Evolutionary conservation across 1,284 basidiomycete species (phyloP), one percentile per base, ranked within the genome.

Genomic region (Cyathus olla): DNA sequence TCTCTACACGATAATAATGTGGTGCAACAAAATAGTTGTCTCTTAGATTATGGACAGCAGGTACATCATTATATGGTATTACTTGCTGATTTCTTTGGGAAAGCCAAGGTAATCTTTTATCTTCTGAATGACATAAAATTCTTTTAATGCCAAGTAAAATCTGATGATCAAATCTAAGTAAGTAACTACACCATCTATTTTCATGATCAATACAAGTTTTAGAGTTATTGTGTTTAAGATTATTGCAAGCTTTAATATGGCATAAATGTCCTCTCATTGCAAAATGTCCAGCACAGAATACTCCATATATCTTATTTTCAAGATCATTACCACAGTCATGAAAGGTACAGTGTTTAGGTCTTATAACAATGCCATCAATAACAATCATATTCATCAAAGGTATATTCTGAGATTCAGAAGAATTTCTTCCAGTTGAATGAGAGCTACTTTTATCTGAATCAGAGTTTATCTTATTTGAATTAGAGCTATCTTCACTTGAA

Each of bases 281-380:
- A 52, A 67, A 60, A 68, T 73, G 67, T 11, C 42, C 29, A n/a
- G 42, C 48, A 66, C 70, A 73, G 57, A 71, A 72, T 26, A 55
- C 57, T 22, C 68, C 69, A 53, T 66, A 63, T 42, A 60, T 21
- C 28, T 65, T 56, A 67, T 72, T 72, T 19, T 40, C 29, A 17
- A 72, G 55, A 19, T 63, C 60, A 44, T 13, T 29, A 26, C 22
- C 57, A 59, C 70, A 72, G 27, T 62, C 52, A 22, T 50, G 26
- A 64, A 29, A 64, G 42, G 68, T 65, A 66, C 65, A 66, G 40
- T 59, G 55, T 61, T 62, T 47, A 59, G 62, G 68, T 4, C 69
- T 69, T 55, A 68, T 69, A 1, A 69, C 66, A 63, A 72, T 71
- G 27, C 72, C 72, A 72, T 74, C 71, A 8, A 72, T 26, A 17